Evolutionary conservation across 331 rosid genomes (phyloP).

Genomic region (Malus hybrid): DNA sequence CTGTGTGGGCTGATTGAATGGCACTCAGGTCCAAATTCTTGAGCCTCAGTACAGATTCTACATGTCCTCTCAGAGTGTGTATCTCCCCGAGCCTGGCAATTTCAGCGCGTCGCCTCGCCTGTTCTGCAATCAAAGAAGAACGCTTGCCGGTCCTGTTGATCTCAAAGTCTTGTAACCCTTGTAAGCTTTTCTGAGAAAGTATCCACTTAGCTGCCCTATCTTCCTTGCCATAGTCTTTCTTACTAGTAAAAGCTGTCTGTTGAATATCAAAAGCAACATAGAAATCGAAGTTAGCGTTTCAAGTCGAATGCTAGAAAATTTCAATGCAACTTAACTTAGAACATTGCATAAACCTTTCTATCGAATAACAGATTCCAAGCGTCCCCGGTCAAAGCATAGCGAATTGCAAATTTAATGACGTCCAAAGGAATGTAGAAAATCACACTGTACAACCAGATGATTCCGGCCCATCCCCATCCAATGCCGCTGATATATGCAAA

Average conservation of each 20-base stretch:
- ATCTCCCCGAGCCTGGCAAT: constrained; percentile 78
- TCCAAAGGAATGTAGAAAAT: constrained; percentile 72
- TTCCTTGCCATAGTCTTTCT: constrained; percentile 72
- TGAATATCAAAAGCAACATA: constrained; percentile 17
- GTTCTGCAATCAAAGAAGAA: constrained; percentile 60
- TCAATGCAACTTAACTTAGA: background rate
- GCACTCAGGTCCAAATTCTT: constrained; percentile 42
- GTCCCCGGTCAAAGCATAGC: constrained; percentile 72
- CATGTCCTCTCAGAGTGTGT: constrained; percentile 69
- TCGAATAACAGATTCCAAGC: constrained; percentile 90
- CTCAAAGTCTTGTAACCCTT: constrained; percentile 38
- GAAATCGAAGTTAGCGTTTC: background rate
- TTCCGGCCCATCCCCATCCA: constrained; percentile 93
- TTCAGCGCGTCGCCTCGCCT: constrained; percentile 76
- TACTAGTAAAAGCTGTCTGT: constrained; percentile 73
- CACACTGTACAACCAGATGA: constrained; percentile 75
- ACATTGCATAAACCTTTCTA: constrained; percentile 44
- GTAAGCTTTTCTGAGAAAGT: constrained; percentile 65
- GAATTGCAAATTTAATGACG: constrained; percentile 63
- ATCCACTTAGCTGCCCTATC: constrained; percentile 72
- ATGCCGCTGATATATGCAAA: constrained; percentile 65
- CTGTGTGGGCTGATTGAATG: constrained; percentile 61
- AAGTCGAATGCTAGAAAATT: background rate
- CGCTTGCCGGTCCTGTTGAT: constrained; percentile 26
- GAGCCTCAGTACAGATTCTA: constrained; percentile 68